phyloP scores from a whole-genome alignment of 306 rosid species.

The Rubus parviflorus region DNA sequence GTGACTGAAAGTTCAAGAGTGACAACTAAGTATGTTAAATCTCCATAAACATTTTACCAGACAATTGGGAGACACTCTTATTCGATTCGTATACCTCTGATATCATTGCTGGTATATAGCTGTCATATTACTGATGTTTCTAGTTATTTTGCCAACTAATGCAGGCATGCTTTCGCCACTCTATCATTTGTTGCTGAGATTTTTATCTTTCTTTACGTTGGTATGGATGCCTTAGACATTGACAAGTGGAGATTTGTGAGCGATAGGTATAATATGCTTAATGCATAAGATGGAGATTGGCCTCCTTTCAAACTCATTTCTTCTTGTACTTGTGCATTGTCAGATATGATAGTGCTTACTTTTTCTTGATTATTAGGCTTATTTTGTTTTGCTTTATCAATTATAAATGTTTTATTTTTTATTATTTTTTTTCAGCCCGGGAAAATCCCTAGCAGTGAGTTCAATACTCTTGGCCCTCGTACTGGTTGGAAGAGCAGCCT shows the following conservation, averaged over 20 bases:
- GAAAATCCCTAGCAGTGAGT: slow-evolving; percentile 81
- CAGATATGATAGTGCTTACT: neutral
- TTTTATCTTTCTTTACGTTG: slow-evolving; percentile 93
- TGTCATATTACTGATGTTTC: slow-evolving; percentile 17
- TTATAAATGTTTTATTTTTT: neutral
- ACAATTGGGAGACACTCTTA: slow-evolving; percentile 10
- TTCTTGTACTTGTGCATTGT: neutral
- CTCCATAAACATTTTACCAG: slow-evolving; percentile 7
- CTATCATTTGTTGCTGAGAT: slow-evolving; percentile 88
- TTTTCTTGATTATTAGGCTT: slow-evolving; percentile 18
- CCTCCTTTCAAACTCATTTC: neutral
- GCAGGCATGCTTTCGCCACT: slow-evolving; percentile 95
- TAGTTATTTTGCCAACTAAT: slow-evolving; percentile 18
- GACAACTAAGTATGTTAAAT: slow-evolving; percentile 81
- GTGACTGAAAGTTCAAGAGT: slow-evolving; percentile 95
- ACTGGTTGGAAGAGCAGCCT: slow-evolving; percentile 95
- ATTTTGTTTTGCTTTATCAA: slow-evolving; percentile 15
- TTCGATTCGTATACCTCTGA: slow-evolving; percentile 16
- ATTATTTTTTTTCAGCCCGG: slow-evolving; percentile 52
- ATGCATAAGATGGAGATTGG: slow-evolving; percentile 3
- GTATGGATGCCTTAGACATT: slow-evolving; percentile 95
- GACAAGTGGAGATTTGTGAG: slow-evolving; percentile 92
- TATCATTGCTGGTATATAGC: neutral
- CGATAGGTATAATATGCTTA: slow-evolving; percentile 51
- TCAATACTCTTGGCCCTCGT: slow-evolving; percentile 78